phyloP scores from a whole-genome alignment of 441 rosid genomes.

The Omphalea diandra region DNA sequence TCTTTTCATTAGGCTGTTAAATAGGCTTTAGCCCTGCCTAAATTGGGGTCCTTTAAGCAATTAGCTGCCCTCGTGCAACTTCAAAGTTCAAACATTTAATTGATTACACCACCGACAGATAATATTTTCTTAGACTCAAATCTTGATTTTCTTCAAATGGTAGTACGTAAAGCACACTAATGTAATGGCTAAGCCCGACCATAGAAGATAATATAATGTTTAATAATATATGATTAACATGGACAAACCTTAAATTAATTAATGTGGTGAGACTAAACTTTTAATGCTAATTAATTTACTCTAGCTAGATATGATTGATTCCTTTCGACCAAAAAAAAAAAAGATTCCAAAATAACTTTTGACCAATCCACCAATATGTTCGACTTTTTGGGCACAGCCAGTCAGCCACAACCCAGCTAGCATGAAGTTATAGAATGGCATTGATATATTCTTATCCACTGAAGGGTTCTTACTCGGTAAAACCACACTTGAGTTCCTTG shows the following conservation, averaged over 20 bases:
- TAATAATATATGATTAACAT: background rate
- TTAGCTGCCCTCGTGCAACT: too few relatives aligned
- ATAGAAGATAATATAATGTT: background rate
- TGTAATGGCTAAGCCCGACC: too few relatives aligned
- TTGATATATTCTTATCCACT: background rate
- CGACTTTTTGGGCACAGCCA: background rate
- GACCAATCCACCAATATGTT: slow-evolving; percentile 10
- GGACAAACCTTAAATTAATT: background rate
- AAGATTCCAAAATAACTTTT: background rate
- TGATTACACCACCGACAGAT: background rate
- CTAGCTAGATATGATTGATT: background rate
- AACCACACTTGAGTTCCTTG: background rate
- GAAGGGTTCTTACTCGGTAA: background rate
- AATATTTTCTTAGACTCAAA: background rate
- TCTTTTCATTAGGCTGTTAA: too few relatives aligned
- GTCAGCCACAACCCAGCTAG: too few relatives aligned
- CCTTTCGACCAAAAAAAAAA: too few relatives aligned
- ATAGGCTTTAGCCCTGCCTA: too few relatives aligned
- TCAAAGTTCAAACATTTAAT: background rate
- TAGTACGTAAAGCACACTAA: background rate
- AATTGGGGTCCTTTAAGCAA: too few relatives aligned
- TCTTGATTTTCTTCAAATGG: background rate
- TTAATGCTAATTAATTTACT: background rate
- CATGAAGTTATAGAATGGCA: background rate
- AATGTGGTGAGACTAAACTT: background rate